phyloP scores from a whole-genome alignment of 2,329 filamentous ascomycete species.

The Paecilomyces fulvus region DNA sequence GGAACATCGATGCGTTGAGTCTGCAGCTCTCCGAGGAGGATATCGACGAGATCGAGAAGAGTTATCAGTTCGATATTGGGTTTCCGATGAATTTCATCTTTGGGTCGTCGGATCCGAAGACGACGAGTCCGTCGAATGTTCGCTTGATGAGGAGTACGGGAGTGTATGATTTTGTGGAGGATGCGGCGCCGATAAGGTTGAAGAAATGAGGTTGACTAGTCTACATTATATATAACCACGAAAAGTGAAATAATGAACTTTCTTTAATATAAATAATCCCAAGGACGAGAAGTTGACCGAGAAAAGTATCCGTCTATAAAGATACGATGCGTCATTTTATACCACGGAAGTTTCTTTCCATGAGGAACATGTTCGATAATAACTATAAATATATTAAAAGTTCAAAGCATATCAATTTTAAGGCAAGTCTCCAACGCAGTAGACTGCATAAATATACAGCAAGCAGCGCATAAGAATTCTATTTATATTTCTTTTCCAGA shows the following conservation, averaged over 20 bases:
- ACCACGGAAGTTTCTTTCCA: too few species aligned
- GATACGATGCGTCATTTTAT: too few species aligned
- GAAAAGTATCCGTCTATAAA: too few species aligned
- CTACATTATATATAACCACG: too few species aligned
- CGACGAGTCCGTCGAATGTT: not conserved
- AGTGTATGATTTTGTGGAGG: constrained; percentile 4
- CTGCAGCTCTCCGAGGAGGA: constrained; percentile 46
- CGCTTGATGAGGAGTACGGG: not conserved
- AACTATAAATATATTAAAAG: too few species aligned
- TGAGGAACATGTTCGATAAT: too few species aligned
- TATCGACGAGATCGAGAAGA: constrained; percentile 46
- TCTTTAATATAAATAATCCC: too few species aligned
- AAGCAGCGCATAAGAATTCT: not conserved
- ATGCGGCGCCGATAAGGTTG: not conserved
- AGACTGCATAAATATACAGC: not conserved
- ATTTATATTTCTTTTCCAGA: not conserved
- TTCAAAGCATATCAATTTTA: not conserved
- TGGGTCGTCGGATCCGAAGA: not conserved
- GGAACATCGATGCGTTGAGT: constrained; percentile 49
- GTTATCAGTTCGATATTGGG: constrained; percentile 44
- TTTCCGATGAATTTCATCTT: constrained; percentile 4
- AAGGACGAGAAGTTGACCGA: too few species aligned
- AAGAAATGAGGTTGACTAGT: not conserved
- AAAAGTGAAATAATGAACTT: too few species aligned
- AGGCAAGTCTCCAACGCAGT: not conserved